Percentiles rank a stretch among this genome's conserved stretches.
phyloP scores from a whole-genome alignment of 1,139 yeast genomes.

The Geotrichum siamense region DNA sequence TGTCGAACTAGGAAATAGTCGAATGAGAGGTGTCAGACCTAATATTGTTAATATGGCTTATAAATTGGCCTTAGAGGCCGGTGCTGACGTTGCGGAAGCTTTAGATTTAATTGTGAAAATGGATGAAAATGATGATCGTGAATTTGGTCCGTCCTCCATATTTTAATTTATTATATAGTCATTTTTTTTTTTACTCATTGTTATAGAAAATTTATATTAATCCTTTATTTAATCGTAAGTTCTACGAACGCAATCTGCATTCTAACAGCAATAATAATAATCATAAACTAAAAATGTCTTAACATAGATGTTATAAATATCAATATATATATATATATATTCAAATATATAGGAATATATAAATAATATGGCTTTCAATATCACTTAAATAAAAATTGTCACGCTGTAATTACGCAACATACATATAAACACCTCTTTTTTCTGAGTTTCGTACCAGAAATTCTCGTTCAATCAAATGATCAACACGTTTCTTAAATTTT shows the following conservation, averaged over 20 bases:
- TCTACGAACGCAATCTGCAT: too few species aligned
- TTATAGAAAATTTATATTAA: too few species aligned
- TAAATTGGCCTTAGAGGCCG: constrained; percentile 30
- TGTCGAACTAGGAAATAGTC: constrained; percentile 22
- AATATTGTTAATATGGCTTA: constrained; percentile 30
- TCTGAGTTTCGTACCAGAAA: constrained; percentile 67
- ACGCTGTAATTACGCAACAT: too few species aligned
- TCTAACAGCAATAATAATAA: too few species aligned
- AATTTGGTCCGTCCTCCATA: constrained; percentile 19
- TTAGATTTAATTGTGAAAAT: constrained; percentile 23
- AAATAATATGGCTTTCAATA: too few species aligned
- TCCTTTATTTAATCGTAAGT: too few species aligned
- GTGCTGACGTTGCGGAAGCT: constrained; percentile 30
- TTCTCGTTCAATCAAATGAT: constrained; percentile 73
- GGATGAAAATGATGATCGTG: constrained; percentile 18
- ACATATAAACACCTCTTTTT: constrained; percentile 58
- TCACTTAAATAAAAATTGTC: too few species aligned
- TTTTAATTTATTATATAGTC: constrained; percentile 13
- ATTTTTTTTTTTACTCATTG: too few species aligned
- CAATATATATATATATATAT: too few species aligned
- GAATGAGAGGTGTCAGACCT: constrained; percentile 28
- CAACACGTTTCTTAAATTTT: constrained; percentile 76
- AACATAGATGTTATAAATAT: too few species aligned
- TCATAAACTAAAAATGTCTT: too few species aligned
- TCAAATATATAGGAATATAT: too few species aligned